These are phyloP conservation scores for Kluyveromyces starmeri DNA, from an alignment of 805 yeast species.

Conservation along the genomic window DNA sequence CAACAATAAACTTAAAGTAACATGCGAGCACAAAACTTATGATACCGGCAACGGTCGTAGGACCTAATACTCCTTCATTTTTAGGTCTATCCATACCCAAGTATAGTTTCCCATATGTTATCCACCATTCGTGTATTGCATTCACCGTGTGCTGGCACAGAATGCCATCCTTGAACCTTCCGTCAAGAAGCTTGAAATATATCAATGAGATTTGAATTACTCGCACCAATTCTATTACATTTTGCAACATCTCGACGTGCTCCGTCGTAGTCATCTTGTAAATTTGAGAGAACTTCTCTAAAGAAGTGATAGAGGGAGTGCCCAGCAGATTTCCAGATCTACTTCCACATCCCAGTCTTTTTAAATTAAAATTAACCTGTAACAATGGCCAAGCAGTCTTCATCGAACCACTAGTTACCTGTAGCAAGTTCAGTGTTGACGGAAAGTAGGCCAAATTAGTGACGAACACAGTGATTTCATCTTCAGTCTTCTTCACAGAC, in stretches of 20 bases:
- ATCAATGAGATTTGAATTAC: conserved; percentile 67
- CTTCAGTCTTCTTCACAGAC: conserved; percentile 53
- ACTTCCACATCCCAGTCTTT: conserved; percentile 75
- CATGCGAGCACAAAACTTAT: conserved; percentile 69
- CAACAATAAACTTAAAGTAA: conserved; percentile 52
- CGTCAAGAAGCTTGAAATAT: conserved; percentile 66
- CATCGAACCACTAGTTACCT: conserved; percentile 53
- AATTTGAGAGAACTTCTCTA: conserved; percentile 71
- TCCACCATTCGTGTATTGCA: conserved; percentile 80
- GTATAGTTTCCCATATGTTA: conserved; percentile 43
- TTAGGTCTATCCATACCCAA: conserved; percentile 23
- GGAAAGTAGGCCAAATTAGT: conserved; percentile 80
- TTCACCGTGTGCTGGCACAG: conserved; percentile 68
- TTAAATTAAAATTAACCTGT: conserved; percentile 65
- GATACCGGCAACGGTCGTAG: conserved; percentile 68
- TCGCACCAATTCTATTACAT: conserved; percentile 59
- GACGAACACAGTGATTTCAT: conserved; percentile 55
- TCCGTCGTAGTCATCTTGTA: conserved; percentile 39
- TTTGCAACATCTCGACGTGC: neutral
- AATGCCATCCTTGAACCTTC: conserved; percentile 72
- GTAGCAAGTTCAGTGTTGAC: conserved; percentile 60
- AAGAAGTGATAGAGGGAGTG: conserved; percentile 67
- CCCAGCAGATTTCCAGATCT: conserved; percentile 66
- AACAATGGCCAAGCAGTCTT: conserved; percentile 47
- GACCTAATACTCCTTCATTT: conserved; percentile 48